These are phyloP conservation scores for Conticribra guillardii DNA, from an alignment of 108 stramenopile genomes.

Conservation along the genomic window DNA sequence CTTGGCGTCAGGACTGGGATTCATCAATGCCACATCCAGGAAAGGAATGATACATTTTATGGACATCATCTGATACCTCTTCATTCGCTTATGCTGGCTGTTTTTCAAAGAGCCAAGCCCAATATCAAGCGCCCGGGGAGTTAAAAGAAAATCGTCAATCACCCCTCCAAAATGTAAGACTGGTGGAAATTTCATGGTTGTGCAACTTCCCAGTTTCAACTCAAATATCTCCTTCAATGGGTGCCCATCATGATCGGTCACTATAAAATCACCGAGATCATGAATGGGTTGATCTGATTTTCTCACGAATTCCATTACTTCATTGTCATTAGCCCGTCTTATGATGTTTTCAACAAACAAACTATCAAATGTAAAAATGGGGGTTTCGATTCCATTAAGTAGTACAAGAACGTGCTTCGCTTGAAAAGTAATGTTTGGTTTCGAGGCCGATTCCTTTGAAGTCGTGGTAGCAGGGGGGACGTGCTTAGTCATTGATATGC, in stretches of 20 bases:
- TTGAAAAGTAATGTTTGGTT: constrained; percentile 38
- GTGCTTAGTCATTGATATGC: constrained; percentile 32
- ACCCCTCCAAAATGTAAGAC: constrained; percentile 43
- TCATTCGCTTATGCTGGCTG: constrained; percentile 2
- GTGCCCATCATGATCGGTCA: constrained; percentile 37
- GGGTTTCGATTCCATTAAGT: constrained; percentile 34
- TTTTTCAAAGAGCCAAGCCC: constrained; percentile 40
- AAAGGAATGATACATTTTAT: constrained; percentile 38
- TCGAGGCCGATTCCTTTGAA: constrained; percentile 10
- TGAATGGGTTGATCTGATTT: background rate
- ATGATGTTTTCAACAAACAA: constrained; percentile 23
- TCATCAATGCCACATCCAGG: constrained; percentile 45
- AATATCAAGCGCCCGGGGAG: constrained; percentile 36
- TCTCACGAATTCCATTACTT: constrained; percentile 34
- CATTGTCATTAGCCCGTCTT: constrained; percentile 29
- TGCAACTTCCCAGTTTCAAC: constrained; percentile 27
- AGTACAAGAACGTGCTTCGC: constrained; percentile 15
- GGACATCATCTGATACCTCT: constrained; percentile 49
- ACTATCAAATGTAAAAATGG: constrained; percentile 35
- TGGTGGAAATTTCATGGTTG: constrained; percentile 40
- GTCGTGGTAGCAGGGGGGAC: background rate
- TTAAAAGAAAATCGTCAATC: constrained; percentile 43
- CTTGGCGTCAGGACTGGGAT: constrained; percentile 5
- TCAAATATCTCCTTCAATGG: constrained; percentile 54
- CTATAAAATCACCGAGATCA: constrained; percentile 19